Evolutionary conservation across 345 rosid genomes (phyloP).

Genomic region (Euphorbia pulcherrima): DNA sequence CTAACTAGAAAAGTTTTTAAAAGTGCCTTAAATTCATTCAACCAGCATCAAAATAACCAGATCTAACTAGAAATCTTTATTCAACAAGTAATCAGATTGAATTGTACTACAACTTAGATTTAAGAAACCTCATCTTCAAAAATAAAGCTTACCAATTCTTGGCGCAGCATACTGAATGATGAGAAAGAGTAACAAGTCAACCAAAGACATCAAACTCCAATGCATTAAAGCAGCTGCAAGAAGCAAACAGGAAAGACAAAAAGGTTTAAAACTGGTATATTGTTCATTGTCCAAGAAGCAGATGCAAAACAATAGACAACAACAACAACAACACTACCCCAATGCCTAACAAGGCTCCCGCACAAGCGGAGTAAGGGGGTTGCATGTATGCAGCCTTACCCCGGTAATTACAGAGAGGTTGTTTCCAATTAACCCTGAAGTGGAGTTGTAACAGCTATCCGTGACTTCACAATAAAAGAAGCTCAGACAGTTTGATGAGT

Average conservation of each 20-base stretch:
- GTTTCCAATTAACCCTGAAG: too few relatives aligned
- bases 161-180: constrained; percentile 37
- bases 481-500: too few relatives aligned
- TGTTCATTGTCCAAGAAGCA: neutral
- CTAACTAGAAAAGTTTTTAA: neutral
- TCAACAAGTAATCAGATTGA: constrained; percentile 1
- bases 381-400: too few relatives aligned
- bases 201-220: constrained; percentile 49
- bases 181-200: constrained; percentile 44
- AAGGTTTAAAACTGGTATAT: neutral
- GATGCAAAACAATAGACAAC: neutral
- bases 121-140: neutral
- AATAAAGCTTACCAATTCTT: constrained; percentile 11
- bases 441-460: too few relatives aligned
- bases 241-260: constrained; percentile 1
- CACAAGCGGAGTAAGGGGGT: too few relatives aligned
- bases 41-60: neutral
- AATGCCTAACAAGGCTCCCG: too few relatives aligned
- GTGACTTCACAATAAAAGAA: too few relatives aligned
- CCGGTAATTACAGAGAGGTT: too few relatives aligned
- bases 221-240: constrained; percentile 40
- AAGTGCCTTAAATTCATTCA: neutral
- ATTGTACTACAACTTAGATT: neutral
- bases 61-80: neutral
- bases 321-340: too few relatives aligned